phyloP scores from a whole-genome alignment of 2,329 filamentous ascomycete species.

The Beauveria sp. region DNA sequence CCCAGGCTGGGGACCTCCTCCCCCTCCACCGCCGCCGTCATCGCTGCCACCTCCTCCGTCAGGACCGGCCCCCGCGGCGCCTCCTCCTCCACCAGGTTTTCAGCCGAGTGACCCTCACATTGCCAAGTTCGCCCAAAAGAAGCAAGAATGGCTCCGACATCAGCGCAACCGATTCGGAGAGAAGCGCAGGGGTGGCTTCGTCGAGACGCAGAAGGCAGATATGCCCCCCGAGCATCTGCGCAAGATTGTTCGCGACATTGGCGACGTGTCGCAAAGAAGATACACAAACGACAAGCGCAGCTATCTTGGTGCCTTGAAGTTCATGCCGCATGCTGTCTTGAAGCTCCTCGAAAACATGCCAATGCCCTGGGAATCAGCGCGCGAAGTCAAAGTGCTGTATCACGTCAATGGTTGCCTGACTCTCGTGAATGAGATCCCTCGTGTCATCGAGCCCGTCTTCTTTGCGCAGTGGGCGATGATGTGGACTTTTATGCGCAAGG shows the following conservation, averaged over 20 bases:
- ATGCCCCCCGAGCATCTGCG: constrained; percentile 98
- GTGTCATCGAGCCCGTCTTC: constrained; percentile 96
- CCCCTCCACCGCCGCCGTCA: constrained; percentile 46
- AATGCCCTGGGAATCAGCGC: constrained; percentile 96
- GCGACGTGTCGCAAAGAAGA: constrained; percentile 98
- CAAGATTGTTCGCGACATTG: constrained; percentile 97
- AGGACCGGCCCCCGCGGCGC: constrained; percentile 53
- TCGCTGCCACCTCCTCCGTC: constrained; percentile 50
- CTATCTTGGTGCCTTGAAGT: constrained; percentile 94
- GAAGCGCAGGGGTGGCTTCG: constrained; percentile 92
- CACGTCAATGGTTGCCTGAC: constrained; percentile 97
- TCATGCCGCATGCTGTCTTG: constrained; percentile 97
- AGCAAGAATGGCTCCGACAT: constrained; percentile 92
- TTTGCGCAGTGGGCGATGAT: constrained; percentile 99
- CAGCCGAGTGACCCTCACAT: constrained; percentile 74
- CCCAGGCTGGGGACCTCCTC: constrained; percentile 53
- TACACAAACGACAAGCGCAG: constrained; percentile 98
- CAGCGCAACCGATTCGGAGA: constrained; percentile 93
- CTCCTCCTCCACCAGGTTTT: constrained; percentile 78
- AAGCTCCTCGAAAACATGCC: constrained; percentile 99
- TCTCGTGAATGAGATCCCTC: constrained; percentile 89
- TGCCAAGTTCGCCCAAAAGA: constrained; percentile 96
- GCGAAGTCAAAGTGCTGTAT: constrained; percentile 96
- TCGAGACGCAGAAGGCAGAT: constrained; percentile 96
- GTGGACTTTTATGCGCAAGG: constrained; percentile 97